Evolutionary conservation across 352 stramenopile genomes (phyloP).

Genomic region (Globisporangium uncinulatum): DNA sequence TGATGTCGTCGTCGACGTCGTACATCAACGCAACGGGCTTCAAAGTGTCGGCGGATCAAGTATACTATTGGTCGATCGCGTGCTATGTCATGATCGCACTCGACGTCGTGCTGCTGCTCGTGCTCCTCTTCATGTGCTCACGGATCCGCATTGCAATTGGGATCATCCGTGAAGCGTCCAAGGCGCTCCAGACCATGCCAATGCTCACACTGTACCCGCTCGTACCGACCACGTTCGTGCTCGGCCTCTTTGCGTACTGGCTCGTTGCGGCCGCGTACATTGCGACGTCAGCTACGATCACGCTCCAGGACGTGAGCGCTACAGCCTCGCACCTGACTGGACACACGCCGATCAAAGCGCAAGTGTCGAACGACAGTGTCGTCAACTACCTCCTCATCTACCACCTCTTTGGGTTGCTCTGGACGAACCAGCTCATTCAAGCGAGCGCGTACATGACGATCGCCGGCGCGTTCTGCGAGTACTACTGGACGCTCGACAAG

Average conservation of each 20-base stretch:
- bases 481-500: slow-evolving; percentile 87
- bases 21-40: slow-evolving; percentile 56
- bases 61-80: slow-evolving; percentile 66
- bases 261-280: slow-evolving; percentile 74
- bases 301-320: slow-evolving; percentile 35
- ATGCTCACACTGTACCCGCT: slow-evolving; percentile 75
- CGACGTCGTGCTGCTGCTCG: slow-evolving; percentile 52
- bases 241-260: slow-evolving; percentile 72
- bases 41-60: slow-evolving; percentile 35
- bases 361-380: slow-evolving; percentile 52
- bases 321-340: slow-evolving; percentile 21
- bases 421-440: slow-evolving; percentile 86
- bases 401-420: slow-evolving; percentile 79
- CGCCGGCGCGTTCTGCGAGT: slow-evolving; percentile 74
- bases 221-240: slow-evolving; percentile 57
- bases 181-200: slow-evolving; percentile 72
- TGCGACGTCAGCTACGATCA: slow-evolving; percentile 53
- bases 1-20: slow-evolving; percentile 36
- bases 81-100: slow-evolving; percentile 71
- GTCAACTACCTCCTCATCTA: slow-evolving; percentile 82
- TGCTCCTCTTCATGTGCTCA: slow-evolving; percentile 77
- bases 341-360: slow-evolving; percentile 19
- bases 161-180: slow-evolving; percentile 82
- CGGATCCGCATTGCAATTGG: slow-evolving; percentile 83
- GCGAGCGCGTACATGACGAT: slow-evolving; percentile 69